Conservation (phyloP, 1,139 yeast species). For the Fermentozyma sake region DNA sequence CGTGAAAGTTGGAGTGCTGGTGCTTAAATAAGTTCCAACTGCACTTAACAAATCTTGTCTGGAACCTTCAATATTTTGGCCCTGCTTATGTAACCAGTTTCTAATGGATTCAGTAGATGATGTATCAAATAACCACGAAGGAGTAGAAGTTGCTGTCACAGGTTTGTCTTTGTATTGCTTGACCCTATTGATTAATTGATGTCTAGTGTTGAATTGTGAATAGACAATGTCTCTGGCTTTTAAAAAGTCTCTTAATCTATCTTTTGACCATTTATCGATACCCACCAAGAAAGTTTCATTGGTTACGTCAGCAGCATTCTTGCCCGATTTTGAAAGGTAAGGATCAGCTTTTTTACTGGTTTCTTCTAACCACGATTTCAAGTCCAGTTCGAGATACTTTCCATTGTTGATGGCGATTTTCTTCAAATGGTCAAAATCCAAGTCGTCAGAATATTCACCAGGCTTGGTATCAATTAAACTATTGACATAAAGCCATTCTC, state of each 20-base stretch:
- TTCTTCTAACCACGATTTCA: constrained; percentile 30
- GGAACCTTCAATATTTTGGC: constrained; percentile 20
- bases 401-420: constrained; percentile 15
- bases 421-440: constrained; percentile 16
- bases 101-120: constrained; percentile 19
- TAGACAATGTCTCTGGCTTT: constrained; percentile 47
- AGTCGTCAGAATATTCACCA: constrained; percentile 15
- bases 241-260: constrained; percentile 47
- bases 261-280: constrained; percentile 45
- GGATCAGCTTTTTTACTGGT: constrained; percentile 22
- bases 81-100: constrained; percentile 22
- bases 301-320: constrained; percentile 22
- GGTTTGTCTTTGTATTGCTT: constrained; percentile 41
- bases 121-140: constrained; percentile 18
- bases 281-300: constrained; percentile 45
- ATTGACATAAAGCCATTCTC: constrained; percentile 27
- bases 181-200: constrained; percentile 45
- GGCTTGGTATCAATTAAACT: constrained; percentile 24
- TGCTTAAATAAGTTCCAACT: constrained; percentile 8
- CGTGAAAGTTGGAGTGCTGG: constrained; percentile 3
- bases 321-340: constrained; percentile 18
- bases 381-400: constrained; percentile 40
- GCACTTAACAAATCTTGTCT: constrained; percentile 18
- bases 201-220: constrained; percentile 42
- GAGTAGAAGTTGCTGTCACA: constrained; percentile 20